Evolutionary conservation across 306 rosid species (phyloP).

Genomic region (Spatholobus suberectus): DNA sequence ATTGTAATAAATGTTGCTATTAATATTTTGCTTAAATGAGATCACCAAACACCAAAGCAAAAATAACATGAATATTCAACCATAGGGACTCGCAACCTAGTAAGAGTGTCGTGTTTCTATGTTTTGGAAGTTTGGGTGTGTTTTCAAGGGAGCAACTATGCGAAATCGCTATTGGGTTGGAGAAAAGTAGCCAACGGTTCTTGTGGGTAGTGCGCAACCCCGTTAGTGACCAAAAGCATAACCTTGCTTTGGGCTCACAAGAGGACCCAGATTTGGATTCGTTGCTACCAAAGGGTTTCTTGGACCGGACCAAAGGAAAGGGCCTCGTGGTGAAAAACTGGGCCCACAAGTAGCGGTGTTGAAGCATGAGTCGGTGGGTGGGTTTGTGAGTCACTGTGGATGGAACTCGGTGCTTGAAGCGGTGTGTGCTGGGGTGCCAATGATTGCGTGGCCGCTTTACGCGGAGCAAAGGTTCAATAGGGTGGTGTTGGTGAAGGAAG

Average conservation of each 20-base stretch:
- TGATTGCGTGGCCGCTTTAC: slow-evolving; percentile 60
- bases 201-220: slow-evolving; percentile 36
- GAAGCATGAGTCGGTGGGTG: slow-evolving; percentile 48
- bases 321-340: slow-evolving; percentile 55
- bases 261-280: slow-evolving; percentile 41
- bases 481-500: slow-evolving; percentile 50
- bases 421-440: slow-evolving; percentile 52
- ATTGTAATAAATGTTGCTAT: no score
- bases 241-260: neutral
- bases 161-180: slow-evolving; percentile 56
- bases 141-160: slow-evolving; percentile 48
- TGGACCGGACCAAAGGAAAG: slow-evolving; percentile 35
- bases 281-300: slow-evolving; percentile 54
- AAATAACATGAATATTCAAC: no score
- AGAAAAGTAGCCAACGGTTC: slow-evolving; percentile 46
- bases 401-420: slow-evolving; percentile 50
- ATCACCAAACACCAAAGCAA: no score
- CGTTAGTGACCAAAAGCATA: neutral
- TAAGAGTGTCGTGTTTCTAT: slow-evolving; percentile 54
- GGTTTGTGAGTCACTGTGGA: neutral
- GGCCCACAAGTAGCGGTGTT: slow-evolving; percentile 56
- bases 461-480: slow-evolving; percentile 54
- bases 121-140: slow-evolving; percentile 62
- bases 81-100: slow-evolving; percentile 54
- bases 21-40: no score